Evolutionary conservation across 2,329 filamentous ascomycete species (phyloP), one percentile per base, ranked within the genome.

Genomic region (Alternaria metachromatica): DNA sequence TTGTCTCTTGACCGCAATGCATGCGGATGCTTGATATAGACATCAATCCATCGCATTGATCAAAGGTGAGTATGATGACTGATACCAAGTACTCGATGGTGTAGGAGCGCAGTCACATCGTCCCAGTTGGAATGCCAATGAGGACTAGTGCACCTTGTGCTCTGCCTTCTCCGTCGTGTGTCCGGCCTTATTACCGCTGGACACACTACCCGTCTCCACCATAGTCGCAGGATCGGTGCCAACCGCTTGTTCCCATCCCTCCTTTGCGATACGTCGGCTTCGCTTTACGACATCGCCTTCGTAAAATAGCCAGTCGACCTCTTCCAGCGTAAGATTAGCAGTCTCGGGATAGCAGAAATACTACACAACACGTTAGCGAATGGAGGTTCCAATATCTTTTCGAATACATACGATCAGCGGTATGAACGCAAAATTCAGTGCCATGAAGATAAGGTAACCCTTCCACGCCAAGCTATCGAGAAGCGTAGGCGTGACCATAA

Each of bases 361-460:
- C 66, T 70, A 26, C 13, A 60, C 6, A 50, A 41, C 43, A 15
- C 18, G 20, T 67, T 57, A 63, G 60, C 8, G 12, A 8, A 10
- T 46, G 3, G 18, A 6, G 4, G 13, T 3, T 18, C 2, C 6
- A 4, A 12, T 26, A 11, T 20, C 30, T 2, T 30, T 37, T 7
- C 3, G 6, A 13, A 20, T 8, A 64, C 68, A 28, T 68, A 71
- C 70, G 12, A 86, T 78, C 3, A 86, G 75, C 1, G 82, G 81
- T 0, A 83, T 77, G 67, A 82, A 83, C 1, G 76, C 68, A 21
- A 85, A 78, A 66, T 86, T 86, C 10, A 84, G 78, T 23, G 75
- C 78, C 77, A 84, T 84, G 73, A 86, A 87, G 66, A 86, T 86
- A 4, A 87, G 74, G 65, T 87, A 87, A 0, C 82, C 83, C 66